phyloP scores from a whole-genome alignment of 768 basidiomycete species.

The Auricularia cornea region DNA sequence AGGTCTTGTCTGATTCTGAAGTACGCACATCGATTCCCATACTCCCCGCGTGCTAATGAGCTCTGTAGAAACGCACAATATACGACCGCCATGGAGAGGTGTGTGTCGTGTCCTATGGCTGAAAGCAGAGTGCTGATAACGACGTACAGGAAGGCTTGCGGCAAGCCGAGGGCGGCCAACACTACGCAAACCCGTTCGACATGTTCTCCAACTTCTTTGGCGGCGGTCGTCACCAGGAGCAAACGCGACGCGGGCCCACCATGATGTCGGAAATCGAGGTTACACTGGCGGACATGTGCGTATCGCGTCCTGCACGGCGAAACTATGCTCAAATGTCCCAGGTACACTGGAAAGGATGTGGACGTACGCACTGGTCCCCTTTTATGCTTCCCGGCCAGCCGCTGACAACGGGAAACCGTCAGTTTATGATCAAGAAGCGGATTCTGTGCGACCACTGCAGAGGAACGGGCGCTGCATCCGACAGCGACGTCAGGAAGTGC shows the following conservation, averaged over 20 bases:
- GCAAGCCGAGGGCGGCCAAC: constrained; percentile 60
- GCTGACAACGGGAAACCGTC: background rate
- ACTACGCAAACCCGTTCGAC: constrained; percentile 82
- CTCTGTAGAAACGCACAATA: constrained; percentile 81
- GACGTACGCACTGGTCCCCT: constrained; percentile 43
- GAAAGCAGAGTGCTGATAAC: background rate
- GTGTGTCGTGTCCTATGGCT: background rate
- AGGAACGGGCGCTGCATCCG: constrained; percentile 88
- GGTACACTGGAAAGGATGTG: constrained; percentile 78
- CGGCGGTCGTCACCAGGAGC: constrained; percentile 55
- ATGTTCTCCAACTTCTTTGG: constrained; percentile 92
- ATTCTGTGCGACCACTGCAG: constrained; percentile 96
- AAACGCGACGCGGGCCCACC: constrained; percentile 66
- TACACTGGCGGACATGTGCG: constrained; percentile 64
- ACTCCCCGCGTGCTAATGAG: background rate
- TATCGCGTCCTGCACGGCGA: constrained; percentile 14
- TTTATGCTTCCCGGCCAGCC: background rate
- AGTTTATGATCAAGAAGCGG: constrained; percentile 91
- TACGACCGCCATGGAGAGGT: constrained; percentile 94
- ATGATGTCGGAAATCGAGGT: constrained; percentile 80
- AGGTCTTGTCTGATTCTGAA: constrained; percentile 80
- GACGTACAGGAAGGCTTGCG: constrained; percentile 71
- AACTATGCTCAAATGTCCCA: constrained; percentile 17
- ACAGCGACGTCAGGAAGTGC: constrained; percentile 83
- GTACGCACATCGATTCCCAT: constrained; percentile 33